Evolutionary conservation across 352 stramenopile species (phyloP), one percentile per base, ranked within the genome.

Genomic region (Globisporangium abappressorium): DNA sequence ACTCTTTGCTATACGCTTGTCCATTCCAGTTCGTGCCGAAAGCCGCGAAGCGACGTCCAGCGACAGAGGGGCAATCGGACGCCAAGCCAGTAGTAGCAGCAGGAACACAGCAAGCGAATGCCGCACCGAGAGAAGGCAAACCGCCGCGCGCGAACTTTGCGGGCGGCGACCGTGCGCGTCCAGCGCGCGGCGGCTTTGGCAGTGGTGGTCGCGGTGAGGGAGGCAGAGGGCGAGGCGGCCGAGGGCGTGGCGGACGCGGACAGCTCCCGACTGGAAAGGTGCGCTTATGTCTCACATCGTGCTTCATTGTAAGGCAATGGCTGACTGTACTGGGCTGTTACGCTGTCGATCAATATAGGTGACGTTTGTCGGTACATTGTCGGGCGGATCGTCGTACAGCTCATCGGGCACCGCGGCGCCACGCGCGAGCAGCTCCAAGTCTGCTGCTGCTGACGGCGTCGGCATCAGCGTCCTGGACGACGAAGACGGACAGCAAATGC

Each of bases 401-500:
- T 75, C 74, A 64, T 77, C 75, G 2, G 63, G 71, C 46, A 76
- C 65, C 8, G 51, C 72, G 2, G 66, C 77, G 18, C 76, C 83
- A 15, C 80, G 79, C 4, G 82, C 82, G 14, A 58, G 66, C 4
- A 71, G 68, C 18, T 73, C 81, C 24, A 91, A 90, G 65, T 59
- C 68, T 33, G 71, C 74, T n/a, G 83, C 86, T 18, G 85, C 88
- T 30, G 84, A 91, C 28, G 88, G 84, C n/a, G 79, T 90, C 5
- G 88, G 88, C 34, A 95, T 95, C 70, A 95, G 88, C 76, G 80
- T 95, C 18, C 67, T 95, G 18, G 88, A 95, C 55, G 81, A 93
- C 22, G 78, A 83, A 34, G 77, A 91, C n/a, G 73, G 70, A 5
- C 57, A 60, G 11, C 64, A 62, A 24, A 69, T 90, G 57, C 78